Percentiles rank a stretch among this genome's conserved stretches.
These are phyloP conservation scores for Cercospora janseana DNA, from an alignment of 2,329 filamentous ascomycete genomes.

Conservation along the genomic window DNA sequence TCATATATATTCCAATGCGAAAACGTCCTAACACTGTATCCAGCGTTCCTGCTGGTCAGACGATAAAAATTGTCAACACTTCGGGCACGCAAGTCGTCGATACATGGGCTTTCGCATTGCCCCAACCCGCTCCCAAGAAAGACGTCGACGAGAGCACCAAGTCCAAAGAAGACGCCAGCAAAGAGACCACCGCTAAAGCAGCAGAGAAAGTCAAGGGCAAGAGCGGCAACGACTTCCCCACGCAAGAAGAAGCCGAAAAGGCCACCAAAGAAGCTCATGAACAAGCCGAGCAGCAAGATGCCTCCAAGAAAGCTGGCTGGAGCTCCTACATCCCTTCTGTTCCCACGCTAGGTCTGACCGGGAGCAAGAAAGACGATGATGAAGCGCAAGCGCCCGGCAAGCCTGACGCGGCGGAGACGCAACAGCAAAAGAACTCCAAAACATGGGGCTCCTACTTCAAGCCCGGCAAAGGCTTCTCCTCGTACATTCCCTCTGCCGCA, in stretches of 20 bases:
- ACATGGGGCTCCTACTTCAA: slow-evolving; percentile 51
- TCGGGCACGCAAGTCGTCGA: slow-evolving; percentile 52
- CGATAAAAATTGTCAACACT: slow-evolving; percentile 52
- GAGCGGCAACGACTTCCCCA: slow-evolving; percentile 31
- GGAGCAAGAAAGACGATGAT: slow-evolving; percentile 27
- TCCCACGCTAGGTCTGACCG: slow-evolving; percentile 19
- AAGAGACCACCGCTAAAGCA: slow-evolving; percentile 24
- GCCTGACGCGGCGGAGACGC: slow-evolving; percentile 32
- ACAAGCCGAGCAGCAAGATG: slow-evolving; percentile 21
- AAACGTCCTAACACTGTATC: too few species aligned
- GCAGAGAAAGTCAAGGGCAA: slow-evolving; percentile 33
- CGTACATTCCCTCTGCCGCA: slow-evolving; percentile 47
- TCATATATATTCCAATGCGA: too few species aligned
- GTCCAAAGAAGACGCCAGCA: slow-evolving; percentile 23
- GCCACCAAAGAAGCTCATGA: slow-evolving; percentile 28
- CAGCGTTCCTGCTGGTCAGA: slow-evolving; percentile 49
- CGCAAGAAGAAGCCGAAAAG: slow-evolving; percentile 39
- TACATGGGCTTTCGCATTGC: slow-evolving; percentile 51
- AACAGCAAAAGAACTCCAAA: slow-evolving; percentile 38
- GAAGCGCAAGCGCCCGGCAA: slow-evolving; percentile 8
- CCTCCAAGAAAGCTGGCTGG: slow-evolving; percentile 34
- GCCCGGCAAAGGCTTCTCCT: slow-evolving; percentile 49
- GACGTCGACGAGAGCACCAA: slow-evolving; percentile 23
- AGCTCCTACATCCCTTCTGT: slow-evolving; percentile 35
- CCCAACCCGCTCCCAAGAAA: slow-evolving; percentile 42